Evolutionary conservation across 805 yeast species (phyloP).

Genomic region (Starmerella asiatica): DNA sequence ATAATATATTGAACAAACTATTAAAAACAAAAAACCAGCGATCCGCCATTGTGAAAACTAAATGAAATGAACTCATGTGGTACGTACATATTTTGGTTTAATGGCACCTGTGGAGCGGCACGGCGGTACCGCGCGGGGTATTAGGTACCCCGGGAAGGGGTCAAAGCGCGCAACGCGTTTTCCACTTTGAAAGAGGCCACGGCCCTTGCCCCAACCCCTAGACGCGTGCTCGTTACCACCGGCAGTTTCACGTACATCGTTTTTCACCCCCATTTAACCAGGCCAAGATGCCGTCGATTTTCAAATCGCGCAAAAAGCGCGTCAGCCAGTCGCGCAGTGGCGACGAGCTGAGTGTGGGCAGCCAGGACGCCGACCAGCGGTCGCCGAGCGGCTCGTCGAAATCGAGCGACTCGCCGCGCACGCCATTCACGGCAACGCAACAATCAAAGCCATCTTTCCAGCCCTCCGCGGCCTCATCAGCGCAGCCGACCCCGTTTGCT

Average conservation of each 20-base stretch:
- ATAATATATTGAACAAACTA: too few relatives aligned
- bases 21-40: too few relatives aligned
- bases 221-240: conserved; percentile 3
- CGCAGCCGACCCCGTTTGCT: conserved; percentile 1
- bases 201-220: not conserved
- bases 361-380: conserved; percentile 10
- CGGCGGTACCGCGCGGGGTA: too few relatives aligned
- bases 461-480: not conserved
- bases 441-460: not conserved
- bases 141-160: too few relatives aligned
- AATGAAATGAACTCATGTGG: too few relatives aligned
- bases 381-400: conserved; percentile 14
- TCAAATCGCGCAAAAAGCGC: conserved; percentile 21
- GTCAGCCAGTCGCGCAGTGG: conserved; percentile 16
- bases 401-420: not conserved
- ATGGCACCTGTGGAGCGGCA: too few relatives aligned
- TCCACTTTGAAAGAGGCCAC: too few relatives aligned
- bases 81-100: too few relatives aligned
- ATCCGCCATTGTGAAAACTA: too few relatives aligned
- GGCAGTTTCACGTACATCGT: not conserved
- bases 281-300: conserved; percentile 12
- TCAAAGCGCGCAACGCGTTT: too few relatives aligned
- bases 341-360: conserved; percentile 9
- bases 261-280: conserved; percentile 13
- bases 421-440: not conserved